Evolutionary conservation across 345 rosid species (phyloP).

Genomic region (Sisymbrium altissimum): DNA sequence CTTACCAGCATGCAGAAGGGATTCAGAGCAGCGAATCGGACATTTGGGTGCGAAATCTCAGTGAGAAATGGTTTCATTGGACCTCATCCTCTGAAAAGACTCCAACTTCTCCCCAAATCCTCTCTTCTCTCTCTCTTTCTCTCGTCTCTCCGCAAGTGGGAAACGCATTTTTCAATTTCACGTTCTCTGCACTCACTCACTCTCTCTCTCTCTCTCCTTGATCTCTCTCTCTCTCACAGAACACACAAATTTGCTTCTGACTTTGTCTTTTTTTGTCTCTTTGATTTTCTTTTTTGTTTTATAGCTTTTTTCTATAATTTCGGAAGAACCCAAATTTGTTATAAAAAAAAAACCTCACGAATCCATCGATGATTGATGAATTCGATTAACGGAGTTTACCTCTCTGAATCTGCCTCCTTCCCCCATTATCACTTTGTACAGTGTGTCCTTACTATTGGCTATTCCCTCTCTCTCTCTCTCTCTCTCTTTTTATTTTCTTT

Average conservation of each 20-base stretch:
- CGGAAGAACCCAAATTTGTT: constrained; percentile 14
- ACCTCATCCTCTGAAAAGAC: background rate
- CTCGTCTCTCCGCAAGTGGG: constrained; percentile 23
- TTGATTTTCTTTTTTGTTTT: background rate
- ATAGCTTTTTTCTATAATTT: background rate
- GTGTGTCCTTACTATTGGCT: constrained; percentile 9
- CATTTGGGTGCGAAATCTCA: constrained; percentile 14
- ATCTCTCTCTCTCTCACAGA: background rate
- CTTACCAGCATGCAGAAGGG: constrained; percentile 30
- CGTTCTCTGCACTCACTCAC: constrained; percentile 32
- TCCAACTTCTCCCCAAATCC: background rate
- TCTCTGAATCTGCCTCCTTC: constrained; percentile 12
- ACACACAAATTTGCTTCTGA: background rate
- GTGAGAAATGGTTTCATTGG: background rate
- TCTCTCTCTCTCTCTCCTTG: background rate
- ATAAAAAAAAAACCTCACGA: background rate
- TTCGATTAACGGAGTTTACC: constrained; percentile 3
- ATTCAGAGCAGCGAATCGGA: constrained; percentile 17
- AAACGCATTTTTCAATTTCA: constrained; percentile 32
- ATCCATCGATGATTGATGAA: background rate
- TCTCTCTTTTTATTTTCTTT: background rate
- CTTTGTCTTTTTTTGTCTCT: constrained; percentile 12
- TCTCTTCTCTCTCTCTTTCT: constrained; percentile 13
- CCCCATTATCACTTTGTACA: constrained; percentile 10
- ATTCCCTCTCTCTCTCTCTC: background rate